A percentile compares a stretch with the other conserved stretches of the same genome.
Evolutionary conservation across 1,284 basidiomycete genomes (phyloP).

Genomic region (Apiotrichum gracile): DNA sequence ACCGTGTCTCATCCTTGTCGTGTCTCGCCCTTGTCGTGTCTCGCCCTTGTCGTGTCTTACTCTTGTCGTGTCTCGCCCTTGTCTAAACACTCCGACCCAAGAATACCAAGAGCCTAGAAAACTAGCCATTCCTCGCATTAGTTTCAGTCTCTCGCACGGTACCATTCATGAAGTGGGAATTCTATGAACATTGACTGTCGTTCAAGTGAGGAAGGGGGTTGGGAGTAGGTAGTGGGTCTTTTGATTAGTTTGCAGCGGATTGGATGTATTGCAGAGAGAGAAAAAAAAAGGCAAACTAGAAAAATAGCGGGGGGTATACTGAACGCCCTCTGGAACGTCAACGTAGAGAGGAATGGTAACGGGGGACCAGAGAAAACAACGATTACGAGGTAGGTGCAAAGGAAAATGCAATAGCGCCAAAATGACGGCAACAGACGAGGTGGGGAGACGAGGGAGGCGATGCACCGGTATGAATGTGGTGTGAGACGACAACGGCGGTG

Average conservation of each 20-base stretch:
- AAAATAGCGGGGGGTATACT: background rate
- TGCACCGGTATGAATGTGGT: background rate
- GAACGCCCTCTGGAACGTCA: background rate
- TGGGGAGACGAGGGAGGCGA: background rate
- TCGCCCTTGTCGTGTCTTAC: no score
- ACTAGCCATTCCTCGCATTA: conserved; percentile 1
- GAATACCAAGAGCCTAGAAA: no score
- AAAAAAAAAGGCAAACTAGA: background rate
- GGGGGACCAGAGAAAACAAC: conserved; percentile 3
- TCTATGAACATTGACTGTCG: conserved; percentile 4
- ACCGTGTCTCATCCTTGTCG: no score
- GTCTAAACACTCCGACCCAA: no score
- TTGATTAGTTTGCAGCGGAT: background rate
- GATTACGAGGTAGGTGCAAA: conserved; percentile 5
- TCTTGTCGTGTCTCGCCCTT: no score
- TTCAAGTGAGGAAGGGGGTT: background rate
- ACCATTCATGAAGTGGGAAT: background rate
- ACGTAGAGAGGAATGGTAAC: background rate
- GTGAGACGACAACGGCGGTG: background rate
- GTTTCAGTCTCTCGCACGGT: background rate
- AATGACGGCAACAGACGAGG: conserved; percentile 1
- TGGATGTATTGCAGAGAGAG: background rate
- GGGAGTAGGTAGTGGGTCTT: background rate
- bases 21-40: no score
- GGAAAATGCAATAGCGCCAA: conserved; percentile 4